Base-by-base conservation (phyloP, 2,329 filamentous ascomycete species). In the Colletotrichum sp. region DNA sequence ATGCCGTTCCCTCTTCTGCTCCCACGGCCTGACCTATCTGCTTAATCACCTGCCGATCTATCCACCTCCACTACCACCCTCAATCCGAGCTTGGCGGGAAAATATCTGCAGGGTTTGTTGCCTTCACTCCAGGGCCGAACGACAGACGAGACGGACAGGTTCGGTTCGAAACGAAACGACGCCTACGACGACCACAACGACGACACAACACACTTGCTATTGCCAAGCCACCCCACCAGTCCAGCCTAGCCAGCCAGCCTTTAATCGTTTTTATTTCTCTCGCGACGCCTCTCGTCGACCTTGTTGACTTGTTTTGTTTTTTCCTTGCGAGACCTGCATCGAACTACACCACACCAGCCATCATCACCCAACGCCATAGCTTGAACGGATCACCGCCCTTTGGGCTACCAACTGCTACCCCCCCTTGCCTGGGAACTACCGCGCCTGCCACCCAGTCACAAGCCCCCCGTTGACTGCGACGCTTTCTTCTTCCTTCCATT, bases 81-180 rank as follows among this genome's bases (percentile, higher is more conserved):
- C 21, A 21, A 55, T 32, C 36, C n/a, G 32, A 18, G 52, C 65
- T 68, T 68, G 65, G 65, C 65, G 65, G 30, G 26, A 36, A 52
- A 52, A 52, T 52, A 38, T 68, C 65, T 59, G 52, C 55, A 66
- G 65, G 48, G n/a, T 65, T 67, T 34, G 21, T 58, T 59, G 26
- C n/a, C 38, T 30, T 38, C 12, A 21, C 38, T 14, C 36, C 26
- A 65, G 59, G 66, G 67, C 67, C 71, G 71, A 65, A 71, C 48
- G 34, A 71, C 71, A 65, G 67, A 71, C 71, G 71, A 43, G 43
- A 71, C 71, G 52, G 28, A 28, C 71, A 68, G 61, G 38, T 43
- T 48, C 67, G 61, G 38, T 43, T 48, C 67, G 43, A 74, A 21
- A 65, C 66, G 68, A 65, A 36, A 66, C 63, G 63, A 66, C 38